Base-by-base conservation (phyloP, 352 stramenopile species). In the Phytophthora hibernalis region DNA sequence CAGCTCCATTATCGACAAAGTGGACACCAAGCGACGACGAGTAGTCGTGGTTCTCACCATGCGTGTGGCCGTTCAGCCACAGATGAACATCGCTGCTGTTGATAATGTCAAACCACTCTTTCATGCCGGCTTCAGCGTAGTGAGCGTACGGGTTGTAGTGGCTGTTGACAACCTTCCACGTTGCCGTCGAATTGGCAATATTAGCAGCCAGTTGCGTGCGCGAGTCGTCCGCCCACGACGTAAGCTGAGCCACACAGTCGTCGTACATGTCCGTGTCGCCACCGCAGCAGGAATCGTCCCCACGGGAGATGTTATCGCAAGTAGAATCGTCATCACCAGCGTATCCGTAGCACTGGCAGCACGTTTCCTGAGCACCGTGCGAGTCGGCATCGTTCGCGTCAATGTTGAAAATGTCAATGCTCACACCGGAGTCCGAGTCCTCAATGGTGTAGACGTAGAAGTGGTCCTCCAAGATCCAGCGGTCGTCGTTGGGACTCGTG, bases 1-100 rank as follows among this genome's bases (percentile, higher is more conserved):
- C 84, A 24, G 82, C 84, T 13, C 84, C 84, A 26, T 92, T 92
- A 56, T 91, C 84, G 2, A 92, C 72, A 33, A 92, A 92, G 51
- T 92, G 84, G 1, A 83, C 84, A 16, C 72, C 72, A n/a, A 89
- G 69, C 4, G 66, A 74, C 24, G 74, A 81, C 31, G 72, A 74
- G 45, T 85, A 79, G 54, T 91, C 83, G 66, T 90, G 81, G 68
- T 90, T 90, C 33, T 87, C 78, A 28, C 78, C 80, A 61, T 89
- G 80, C 0, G 80, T 89, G 62, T 89, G 78, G 45, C 80, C 80
- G 38, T 85, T 80, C 16, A 83, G 35, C 61, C 67, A 83, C 10
- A 81, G 49, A 13, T 83, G 75, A 38, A 81, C 60, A 40, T 53
- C 77, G 11, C 71, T 64, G 21, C 48, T 56, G n/a, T 72, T 72